A percentile compares a stretch with the other conserved stretches of the same genome.
These are phyloP conservation scores for Fusarium pseudonygamai DNA, from an alignment of 2,329 filamentous ascomycete species.

Conservation along the genomic window DNA sequence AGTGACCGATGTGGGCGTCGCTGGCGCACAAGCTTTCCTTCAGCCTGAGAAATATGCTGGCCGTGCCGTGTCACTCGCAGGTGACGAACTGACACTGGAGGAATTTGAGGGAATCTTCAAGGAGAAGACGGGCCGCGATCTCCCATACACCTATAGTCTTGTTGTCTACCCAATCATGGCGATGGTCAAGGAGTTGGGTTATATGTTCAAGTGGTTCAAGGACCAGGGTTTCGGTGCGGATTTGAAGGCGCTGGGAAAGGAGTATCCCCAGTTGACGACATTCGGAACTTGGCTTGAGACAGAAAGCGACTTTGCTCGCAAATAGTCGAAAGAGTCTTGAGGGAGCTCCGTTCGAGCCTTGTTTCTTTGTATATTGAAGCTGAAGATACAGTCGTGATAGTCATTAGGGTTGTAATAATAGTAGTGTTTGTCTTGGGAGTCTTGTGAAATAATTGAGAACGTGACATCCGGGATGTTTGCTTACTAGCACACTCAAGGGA, in stretches of 20 bases:
- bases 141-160: constrained; percentile 6
- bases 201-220: constrained; percentile 26
- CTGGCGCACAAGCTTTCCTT: constrained; percentile 9
- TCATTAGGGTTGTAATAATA: neutral
- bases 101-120: neutral
- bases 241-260: constrained; percentile 4
- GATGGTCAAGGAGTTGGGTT: constrained; percentile 18
- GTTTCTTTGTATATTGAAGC: neutral
- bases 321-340: neutral
- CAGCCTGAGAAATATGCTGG: constrained; percentile 6
- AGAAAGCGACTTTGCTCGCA: constrained; percentile 15
- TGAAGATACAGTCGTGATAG: neutral
- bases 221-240: constrained; percentile 13
- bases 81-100: constrained; percentile 7
- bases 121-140: constrained; percentile 4
- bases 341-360: neutral
- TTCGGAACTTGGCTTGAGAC: constrained; percentile 12
- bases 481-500: neutral
- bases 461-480: neutral
- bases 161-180: constrained; percentile 17
- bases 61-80: constrained; percentile 5
- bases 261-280: constrained; percentile 1
- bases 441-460: no score
- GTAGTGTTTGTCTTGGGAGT: no score
- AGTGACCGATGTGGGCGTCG: constrained; percentile 3